Base-by-base conservation (phyloP, 495 filamentous ascomycete genomes). In the Aspergillus ostianus region DNA sequence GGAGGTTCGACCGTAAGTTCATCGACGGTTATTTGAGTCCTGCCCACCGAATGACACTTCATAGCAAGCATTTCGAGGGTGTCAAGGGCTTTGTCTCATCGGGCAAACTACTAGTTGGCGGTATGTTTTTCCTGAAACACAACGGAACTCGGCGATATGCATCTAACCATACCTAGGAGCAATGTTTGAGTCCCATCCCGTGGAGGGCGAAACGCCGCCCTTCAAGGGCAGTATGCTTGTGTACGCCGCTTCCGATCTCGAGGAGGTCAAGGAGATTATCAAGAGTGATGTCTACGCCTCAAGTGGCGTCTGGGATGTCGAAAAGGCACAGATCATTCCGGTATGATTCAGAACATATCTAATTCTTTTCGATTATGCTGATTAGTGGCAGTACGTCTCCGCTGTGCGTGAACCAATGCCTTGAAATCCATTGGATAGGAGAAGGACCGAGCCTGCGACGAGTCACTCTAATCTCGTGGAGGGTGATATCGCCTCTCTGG, bases 231-330 rank as follows among this genome's bases (percentile, higher is more conserved):
- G 82, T 69, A 80, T 84, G 15, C 67, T 94, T 62, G 70, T 93
- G 26, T 74, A 82, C 17, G 62, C 75, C 4, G 90, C 84, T 15
- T 76, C 80, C 27, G 83, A 77, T 19, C 84, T 80, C 61, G 90
- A 91, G 55, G 87, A 90, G 64, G 81, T 93, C 0, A 64, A 87
- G 15, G 75, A 85, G 64, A 65, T 77, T 5, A 67, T 96, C 55
- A 81, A 81, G 64, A 74, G 83, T 23, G 91, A 96, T 66, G 73
- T 89, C 2, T 94, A 94, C 64, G 78, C 78, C 26, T 76, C 68
- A 56, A 72, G 64, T n/a, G 85, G 82, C 6, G 88, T 95, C 6
- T 95, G 91, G 92, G 90, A 95, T 79, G 77, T 85, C 61, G 82
- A 86, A 8, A 93, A 90, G 71, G 84, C 88, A 23, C 65, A 72